A percentile compares a stretch with the other conserved stretches of the same genome.
Evolutionary conservation across 1,139 yeast genomes (phyloP).

Genomic region (Suhomyces ambrosiae): DNA sequence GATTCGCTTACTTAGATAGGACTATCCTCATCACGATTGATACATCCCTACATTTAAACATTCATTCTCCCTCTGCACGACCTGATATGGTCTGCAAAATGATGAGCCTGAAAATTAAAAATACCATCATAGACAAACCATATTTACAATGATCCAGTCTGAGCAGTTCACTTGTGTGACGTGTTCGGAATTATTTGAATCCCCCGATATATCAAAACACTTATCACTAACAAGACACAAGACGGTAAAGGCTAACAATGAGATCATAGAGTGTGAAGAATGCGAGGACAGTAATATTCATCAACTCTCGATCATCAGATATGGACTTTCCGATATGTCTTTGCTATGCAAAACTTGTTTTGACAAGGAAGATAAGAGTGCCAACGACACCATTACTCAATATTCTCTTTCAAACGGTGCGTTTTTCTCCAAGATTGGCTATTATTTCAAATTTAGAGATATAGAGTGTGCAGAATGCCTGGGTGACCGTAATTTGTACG

Average conservation of each 20-base stretch:
- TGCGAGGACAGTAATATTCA: conserved; percentile 59
- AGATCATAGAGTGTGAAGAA: conserved; percentile 55
- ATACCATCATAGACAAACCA: not conserved
- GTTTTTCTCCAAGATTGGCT: conserved; percentile 48
- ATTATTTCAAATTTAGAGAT: conserved; percentile 53
- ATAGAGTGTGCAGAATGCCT: conserved; percentile 50
- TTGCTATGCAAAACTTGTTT: conserved; percentile 53
- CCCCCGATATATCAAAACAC: conserved; percentile 42
- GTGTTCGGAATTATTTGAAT: conserved; percentile 26
- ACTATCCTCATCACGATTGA: too few species aligned
- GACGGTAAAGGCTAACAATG: conserved; percentile 41
- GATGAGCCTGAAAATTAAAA: not conserved
- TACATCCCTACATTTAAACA: too few species aligned
- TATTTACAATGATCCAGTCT: conserved; percentile 1
- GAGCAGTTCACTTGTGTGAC: conserved; percentile 31
- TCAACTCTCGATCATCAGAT: conserved; percentile 52
- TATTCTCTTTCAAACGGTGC: conserved; percentile 59
- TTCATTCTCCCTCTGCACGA: too few species aligned
- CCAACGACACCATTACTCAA: conserved; percentile 51
- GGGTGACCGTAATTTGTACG: conserved; percentile 41
- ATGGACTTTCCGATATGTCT: conserved; percentile 58
- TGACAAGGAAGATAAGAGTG: conserved; percentile 42
- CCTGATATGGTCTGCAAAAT: conserved; percentile 4
- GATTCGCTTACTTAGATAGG: too few species aligned
- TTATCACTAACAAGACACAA: conserved; percentile 58